These are phyloP conservation scores for Pseudogymnoascus sp. DNA, from an alignment of 2,329 filamentous ascomycete species.

Conservation along the genomic window DNA sequence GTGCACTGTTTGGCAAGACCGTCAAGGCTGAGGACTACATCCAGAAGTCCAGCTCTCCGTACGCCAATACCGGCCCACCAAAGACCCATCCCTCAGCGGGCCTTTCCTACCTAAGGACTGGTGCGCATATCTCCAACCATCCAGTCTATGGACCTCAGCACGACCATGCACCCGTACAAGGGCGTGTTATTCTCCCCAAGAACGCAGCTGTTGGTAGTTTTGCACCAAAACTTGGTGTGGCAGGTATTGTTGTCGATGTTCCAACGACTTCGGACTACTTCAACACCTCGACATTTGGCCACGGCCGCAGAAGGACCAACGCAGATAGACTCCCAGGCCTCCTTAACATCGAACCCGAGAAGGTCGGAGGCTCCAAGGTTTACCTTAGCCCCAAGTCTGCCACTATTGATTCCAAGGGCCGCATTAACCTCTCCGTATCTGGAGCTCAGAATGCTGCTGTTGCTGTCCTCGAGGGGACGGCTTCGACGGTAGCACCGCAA, in stretches of 20 bases:
- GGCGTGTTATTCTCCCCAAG: conserved; percentile 47
- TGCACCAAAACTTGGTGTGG: conserved; percentile 23
- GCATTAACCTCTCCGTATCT: conserved; percentile 20
- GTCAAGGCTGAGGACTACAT: conserved; percentile 6
- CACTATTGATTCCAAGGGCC: conserved; percentile 24
- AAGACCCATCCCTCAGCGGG: conserved; percentile 59
- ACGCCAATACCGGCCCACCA: conserved; percentile 41
- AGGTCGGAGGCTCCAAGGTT: conserved; percentile 25
- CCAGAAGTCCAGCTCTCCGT: conserved; percentile 30
- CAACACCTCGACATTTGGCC: conserved; percentile 12
- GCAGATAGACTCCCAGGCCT: conserved; percentile 16
- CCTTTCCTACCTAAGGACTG: conserved; percentile 50
- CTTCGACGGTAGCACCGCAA: conserved; percentile 1
- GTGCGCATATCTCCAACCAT: conserved; percentile 49
- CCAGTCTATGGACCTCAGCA: conserved; percentile 52
- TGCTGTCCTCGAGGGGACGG: conserved; percentile 23
- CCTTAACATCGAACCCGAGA: conserved; percentile 22
- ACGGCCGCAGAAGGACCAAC: conserved; percentile 7
- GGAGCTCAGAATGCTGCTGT: conserved; percentile 22
- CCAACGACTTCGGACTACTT: conserved; percentile 13
- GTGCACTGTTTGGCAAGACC: background rate
- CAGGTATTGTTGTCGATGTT: conserved; percentile 24
- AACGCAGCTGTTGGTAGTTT: conserved; percentile 25
- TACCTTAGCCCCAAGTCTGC: conserved; percentile 24
- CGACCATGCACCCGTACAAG: conserved; percentile 42